Percentiles rank a stretch among this genome's conserved stretches.
Conservation (phyloP, 129 eudicot genomes). For the Logfia minima region DNA sequence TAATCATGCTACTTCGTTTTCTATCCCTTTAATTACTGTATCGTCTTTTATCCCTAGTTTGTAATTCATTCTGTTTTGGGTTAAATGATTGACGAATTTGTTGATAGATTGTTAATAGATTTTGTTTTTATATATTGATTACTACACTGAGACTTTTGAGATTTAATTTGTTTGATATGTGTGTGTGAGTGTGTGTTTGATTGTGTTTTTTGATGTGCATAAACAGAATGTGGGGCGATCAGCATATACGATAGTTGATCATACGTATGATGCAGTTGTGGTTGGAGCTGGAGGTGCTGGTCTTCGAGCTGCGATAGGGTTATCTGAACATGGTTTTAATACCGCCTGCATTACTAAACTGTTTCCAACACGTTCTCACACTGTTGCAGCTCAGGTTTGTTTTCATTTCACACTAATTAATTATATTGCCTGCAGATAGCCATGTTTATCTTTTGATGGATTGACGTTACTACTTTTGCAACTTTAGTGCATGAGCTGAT, state of each 20-base stretch:
- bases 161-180: slow-evolving; percentile 20
- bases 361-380: slow-evolving; percentile 96
- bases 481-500: slow-evolving; percentile 4
- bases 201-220: slow-evolving; percentile 18
- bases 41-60: neutral
- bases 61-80: slow-evolving; percentile 7
- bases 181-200: slow-evolving; percentile 16
- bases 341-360: slow-evolving; percentile 98
- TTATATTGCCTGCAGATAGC: neutral
- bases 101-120: slow-evolving; percentile 21
- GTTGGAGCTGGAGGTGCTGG: slow-evolving; percentile 99
- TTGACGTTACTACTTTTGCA: slow-evolving; percentile 1
- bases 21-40: too few species aligned
- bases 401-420: neutral
- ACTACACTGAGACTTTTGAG: neutral
- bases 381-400: slow-evolving; percentile 97
- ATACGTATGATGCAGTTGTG: slow-evolving; percentile 94
- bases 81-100: neutral
- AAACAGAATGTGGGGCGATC: slow-evolving; percentile 58
- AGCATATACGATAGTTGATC: slow-evolving; percentile 87
- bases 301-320: slow-evolving; percentile 91
- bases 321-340: slow-evolving; percentile 95
- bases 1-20: too few species aligned
- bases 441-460: slow-evolving; percentile 19
- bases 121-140: slow-evolving; percentile 17